These are phyloP conservation scores for Ceratobasidium sp. DNA, from an alignment of 1,284 basidiomycete species.

Conservation along the genomic window DNA sequence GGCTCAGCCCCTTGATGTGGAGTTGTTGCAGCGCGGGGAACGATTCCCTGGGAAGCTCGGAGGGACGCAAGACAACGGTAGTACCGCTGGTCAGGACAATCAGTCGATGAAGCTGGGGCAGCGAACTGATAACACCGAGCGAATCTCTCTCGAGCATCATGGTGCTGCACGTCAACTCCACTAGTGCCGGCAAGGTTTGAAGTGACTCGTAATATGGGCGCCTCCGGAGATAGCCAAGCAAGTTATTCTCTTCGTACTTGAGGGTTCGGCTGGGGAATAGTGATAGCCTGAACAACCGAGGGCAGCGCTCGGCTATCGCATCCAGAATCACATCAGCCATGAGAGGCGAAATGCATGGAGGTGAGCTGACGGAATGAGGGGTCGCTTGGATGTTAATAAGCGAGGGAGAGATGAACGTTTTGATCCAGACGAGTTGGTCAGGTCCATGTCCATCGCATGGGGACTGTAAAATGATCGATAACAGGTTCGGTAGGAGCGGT, in stretches of 20 bases:
- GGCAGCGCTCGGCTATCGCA: slow-evolving; percentile 15
- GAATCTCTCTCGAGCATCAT: slow-evolving; percentile 21
- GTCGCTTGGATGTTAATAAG: slow-evolving; percentile 20
- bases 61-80: not conserved
- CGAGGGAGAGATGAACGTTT: slow-evolving; percentile 25
- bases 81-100: slow-evolving; percentile 1
- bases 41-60: not conserved
- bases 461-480: slow-evolving; percentile 27
- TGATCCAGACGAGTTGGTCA: slow-evolving; percentile 33
- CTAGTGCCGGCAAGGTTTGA: not conserved
- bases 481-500: slow-evolving; percentile 27
- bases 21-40: slow-evolving; percentile 25
- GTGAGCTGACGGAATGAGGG: slow-evolving; percentile 1
- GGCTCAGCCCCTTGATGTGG: slow-evolving; percentile 3
- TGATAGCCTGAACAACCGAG: slow-evolving; percentile 4
- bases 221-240: slow-evolving; percentile 25
- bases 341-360: slow-evolving; percentile 11
- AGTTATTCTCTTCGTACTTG: slow-evolving; percentile 22
- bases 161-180: slow-evolving; percentile 17
- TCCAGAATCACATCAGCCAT: slow-evolving; percentile 17
- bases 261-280: slow-evolving; percentile 4
- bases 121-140: not conserved
- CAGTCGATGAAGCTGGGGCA: slow-evolving; percentile 19
- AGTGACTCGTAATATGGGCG: slow-evolving; percentile 26
- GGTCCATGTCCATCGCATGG: slow-evolving; percentile 11